Base-by-base conservation (phyloP, 306 rosid species). In the Senna siamea region DNA sequence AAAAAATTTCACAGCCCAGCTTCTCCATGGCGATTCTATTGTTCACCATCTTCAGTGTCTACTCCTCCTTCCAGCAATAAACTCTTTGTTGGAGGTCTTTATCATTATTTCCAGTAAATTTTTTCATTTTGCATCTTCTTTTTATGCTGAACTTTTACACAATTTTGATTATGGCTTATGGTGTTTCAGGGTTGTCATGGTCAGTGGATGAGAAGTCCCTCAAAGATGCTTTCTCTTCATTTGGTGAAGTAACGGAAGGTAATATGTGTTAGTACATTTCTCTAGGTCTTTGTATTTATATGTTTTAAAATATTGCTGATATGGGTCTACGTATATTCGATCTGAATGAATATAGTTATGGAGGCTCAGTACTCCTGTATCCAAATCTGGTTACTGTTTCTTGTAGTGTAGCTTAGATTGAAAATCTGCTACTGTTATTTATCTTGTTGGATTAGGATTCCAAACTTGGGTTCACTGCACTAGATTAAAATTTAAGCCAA, bases 211-310 rank as follows among this genome's bases (percentile, higher is more conserved):
- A 92, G 84, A 90, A 84, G 74, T 87, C 89, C 43, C 79, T 92
- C 70, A 84, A 82, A 76, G 92, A 90, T 19, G 92, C 98, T 69
- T 92, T 92, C 84, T 84, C 94, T 82, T 87, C 94, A 5, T 92
- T 82, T 72, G 98, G 96, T 28, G 87, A 87, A 20, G 98, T 90
- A 70, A 82, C 87, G 41, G 98, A 87, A 85, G 90, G 98, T 92
- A 77, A 51, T 68, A 20, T 12, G 4, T 30, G 4, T 40, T 9
- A 43, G 4, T 6, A 14, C 35, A 1, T 14, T 9, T 60, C 65
- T 54, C 43, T 11, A 4, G 7, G 18, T 43, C 46, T 6, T n/a
- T n/a, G 17, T 18, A 0, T 8, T 47, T 50, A 8, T 4, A 13
- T n/a, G 9, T n/a, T 67, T 69, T 38, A 37, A 19, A 28, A 5